Evolutionary conservation across 148 eudicot genomes (phyloP).

Genomic region (Chenopodium quinoa): DNA sequence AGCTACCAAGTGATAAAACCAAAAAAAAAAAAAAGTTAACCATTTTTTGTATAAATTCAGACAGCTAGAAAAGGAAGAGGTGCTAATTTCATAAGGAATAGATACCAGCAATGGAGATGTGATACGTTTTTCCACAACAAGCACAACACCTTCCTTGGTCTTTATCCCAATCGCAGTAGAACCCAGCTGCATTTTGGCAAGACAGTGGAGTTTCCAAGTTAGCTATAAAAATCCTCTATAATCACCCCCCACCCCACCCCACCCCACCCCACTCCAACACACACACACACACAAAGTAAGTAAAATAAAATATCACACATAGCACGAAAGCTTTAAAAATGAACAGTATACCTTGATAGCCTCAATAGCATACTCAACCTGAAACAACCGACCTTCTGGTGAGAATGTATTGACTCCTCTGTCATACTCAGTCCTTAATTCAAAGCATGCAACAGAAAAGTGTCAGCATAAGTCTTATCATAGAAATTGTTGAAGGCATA

Average conservation of each 20-base stretch:
- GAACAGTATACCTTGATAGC: slow-evolving; percentile 70
- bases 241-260: not conserved
- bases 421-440: slow-evolving; percentile 54
- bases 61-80: not conserved
- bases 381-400: slow-evolving; percentile 52
- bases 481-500: not conserved
- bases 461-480: not conserved
- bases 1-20: not conserved
- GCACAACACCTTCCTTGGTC: slow-evolving; percentile 98
- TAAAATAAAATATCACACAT: not conserved
- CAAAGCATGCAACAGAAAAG: slow-evolving; percentile 2
- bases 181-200: slow-evolving; percentile 56
- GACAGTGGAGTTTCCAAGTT: not conserved
- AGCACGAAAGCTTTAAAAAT: not conserved
- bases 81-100: not conserved
- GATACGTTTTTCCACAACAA: slow-evolving; percentile 97
- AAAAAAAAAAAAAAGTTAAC: not conserved
- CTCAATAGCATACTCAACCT: slow-evolving; percentile 59
- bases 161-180: slow-evolving; percentile 95
- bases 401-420: slow-evolving; percentile 62
- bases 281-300: too few relatives aligned
- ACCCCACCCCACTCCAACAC: too few relatives aligned
- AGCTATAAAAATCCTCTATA: not conserved
- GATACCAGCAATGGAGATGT: slow-evolving; percentile 90
- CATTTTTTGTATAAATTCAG: not conserved